phyloP scores from a whole-genome alignment of 345 rosid genomes.

The Aquilaria malaccensis region DNA sequence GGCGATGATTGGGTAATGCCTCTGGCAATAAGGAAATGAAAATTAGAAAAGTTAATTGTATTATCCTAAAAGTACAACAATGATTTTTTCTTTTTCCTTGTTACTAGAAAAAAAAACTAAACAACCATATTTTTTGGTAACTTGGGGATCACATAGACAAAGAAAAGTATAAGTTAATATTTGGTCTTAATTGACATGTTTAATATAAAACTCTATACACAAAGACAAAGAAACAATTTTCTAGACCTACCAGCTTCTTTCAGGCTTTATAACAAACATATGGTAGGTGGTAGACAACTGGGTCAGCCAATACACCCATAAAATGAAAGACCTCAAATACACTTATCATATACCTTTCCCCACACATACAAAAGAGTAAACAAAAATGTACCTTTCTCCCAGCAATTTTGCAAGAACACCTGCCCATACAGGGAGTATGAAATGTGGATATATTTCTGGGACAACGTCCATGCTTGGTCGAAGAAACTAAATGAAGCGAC shows the following conservation, averaged over 20 bases:
- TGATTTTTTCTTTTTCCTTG: no score
- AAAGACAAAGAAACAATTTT: no score
- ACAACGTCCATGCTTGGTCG: constrained; percentile 14
- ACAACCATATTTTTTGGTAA: no score
- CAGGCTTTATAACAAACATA: constrained; percentile 31
- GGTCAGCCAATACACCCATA: not conserved
- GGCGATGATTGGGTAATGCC: no score
- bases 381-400: constrained; percentile 59
- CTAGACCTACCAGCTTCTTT: not conserved
- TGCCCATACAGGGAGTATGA: constrained; percentile 75
- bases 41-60: not conserved
- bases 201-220: not conserved
- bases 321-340: not conserved
- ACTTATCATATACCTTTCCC: not conserved
- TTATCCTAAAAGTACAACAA: no score
- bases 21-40: no score
- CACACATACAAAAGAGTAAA: not conserved
- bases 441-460: constrained; percentile 50
- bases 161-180: no score
- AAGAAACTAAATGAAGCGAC: constrained; percentile 16
- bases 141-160: not conserved
- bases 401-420: constrained; percentile 85
- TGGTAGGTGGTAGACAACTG: not conserved
- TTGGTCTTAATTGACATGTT: no score
- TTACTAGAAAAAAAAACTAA: no score